Evolutionary conservation across 1,284 basidiomycete genomes (phyloP).

Genomic region (Leucoagaricus sp.): DNA sequence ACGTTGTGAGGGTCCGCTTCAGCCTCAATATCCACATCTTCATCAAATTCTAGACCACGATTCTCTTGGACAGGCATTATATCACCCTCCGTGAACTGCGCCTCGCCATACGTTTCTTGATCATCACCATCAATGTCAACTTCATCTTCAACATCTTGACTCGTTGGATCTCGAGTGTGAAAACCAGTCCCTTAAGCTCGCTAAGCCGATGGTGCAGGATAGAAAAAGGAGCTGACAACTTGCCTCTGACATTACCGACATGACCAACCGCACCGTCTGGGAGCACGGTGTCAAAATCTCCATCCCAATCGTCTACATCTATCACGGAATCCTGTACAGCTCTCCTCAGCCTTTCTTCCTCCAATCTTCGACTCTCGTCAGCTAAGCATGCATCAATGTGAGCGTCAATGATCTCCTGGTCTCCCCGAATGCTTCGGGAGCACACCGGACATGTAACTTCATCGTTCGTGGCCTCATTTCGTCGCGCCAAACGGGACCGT

Average conservation of each 20-base stretch:
- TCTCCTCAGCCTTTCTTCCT: constrained; percentile 33
- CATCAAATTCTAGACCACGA: constrained; percentile 26
- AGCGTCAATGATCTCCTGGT: constrained; percentile 70
- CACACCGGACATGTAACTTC: constrained; percentile 70
- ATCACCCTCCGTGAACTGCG: constrained; percentile 76
- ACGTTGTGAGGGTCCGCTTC: constrained; percentile 38
- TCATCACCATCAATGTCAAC: constrained; percentile 80
- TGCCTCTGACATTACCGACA: constrained; percentile 46
- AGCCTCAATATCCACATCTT: constrained; percentile 43
- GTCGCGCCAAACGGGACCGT: constrained; percentile 28
- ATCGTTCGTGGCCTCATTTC: neutral
- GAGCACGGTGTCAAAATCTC: neutral
- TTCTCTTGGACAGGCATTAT: constrained; percentile 42
- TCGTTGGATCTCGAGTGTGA: constrained; percentile 52
- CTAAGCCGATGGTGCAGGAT: neutral
- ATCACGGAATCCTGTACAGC: constrained; percentile 24
- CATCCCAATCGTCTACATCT: constrained; percentile 35
- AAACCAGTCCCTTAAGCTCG: constrained; percentile 49
- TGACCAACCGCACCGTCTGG: constrained; percentile 38
- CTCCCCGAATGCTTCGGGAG: constrained; percentile 53
- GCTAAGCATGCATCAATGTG: constrained; percentile 77
- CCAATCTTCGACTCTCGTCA: constrained; percentile 47
- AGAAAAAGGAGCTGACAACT: constrained; percentile 12
- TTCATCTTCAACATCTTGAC: constrained; percentile 72
- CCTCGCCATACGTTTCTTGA: constrained; percentile 59